Evolutionary conservation across 768 basidiomycete species (phyloP), one percentile per base, ranked within the genome.

Genomic region (Calocera viscosa): DNA sequence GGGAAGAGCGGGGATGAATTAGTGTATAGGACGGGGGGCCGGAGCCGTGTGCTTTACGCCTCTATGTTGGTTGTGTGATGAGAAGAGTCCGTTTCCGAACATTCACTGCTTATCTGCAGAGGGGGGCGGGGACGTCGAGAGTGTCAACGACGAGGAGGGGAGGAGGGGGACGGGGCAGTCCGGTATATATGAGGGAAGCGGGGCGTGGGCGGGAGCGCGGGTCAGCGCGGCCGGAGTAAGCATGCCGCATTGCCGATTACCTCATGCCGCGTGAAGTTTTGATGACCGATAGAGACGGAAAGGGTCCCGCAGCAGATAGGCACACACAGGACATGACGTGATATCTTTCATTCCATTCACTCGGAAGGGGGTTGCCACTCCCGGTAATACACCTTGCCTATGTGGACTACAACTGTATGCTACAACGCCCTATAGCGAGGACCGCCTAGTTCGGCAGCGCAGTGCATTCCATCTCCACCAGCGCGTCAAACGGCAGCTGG

Each of bases 41-140:
- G 64, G 40, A 19, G 64, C 33, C 7, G 40, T 43, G 28, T 38
- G 40, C 22, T 38, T 38, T 26, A 43, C 28, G 11, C 64, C 35
- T 60, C 53, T 60, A 43, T 64, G 64, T 35, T 12, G 34, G 35
- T 64, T 64, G 34, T 64, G 64, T 11, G 16, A 64, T 24, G 64
- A 64, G 64, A 17, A 39, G 8, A 64, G 64, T 35, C 64, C 64
- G 64, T 64, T 64, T 64, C 35, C 34, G 64, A 35, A 64, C 64
- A 64, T 64, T 16, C 34, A 64, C 64, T 64, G 64, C 30, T 26
- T 60, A 10, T 11, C 14, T 28, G 53, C 53, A 28, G 53, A 26
- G 22, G 5, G 10, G 24, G 53, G 24, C 2, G 10, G 22, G 53
- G 24, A 5, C 24, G 53, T 28, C 11, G 30, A 28, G 5, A 5